These are phyloP conservation scores for Linnemannia elongata DNA, from an alignment of 192 early-diverging fungal species.

Conservation along the genomic window DNA sequence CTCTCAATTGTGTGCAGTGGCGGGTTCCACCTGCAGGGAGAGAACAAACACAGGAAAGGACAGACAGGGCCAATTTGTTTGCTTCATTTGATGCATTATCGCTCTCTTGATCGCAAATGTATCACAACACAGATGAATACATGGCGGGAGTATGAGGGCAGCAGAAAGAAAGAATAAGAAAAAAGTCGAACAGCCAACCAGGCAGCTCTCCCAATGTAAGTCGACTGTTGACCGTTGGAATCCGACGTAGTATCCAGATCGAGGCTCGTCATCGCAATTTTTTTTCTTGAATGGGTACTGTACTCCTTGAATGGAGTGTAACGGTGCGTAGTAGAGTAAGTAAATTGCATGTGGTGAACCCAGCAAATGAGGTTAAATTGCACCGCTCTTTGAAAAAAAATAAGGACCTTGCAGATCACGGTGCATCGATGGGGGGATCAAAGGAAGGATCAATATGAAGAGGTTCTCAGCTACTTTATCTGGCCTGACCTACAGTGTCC, in stretches of 20 bases:
- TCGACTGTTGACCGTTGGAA: not conserved
- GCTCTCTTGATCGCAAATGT: constrained; percentile 7
- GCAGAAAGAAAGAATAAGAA: too few species aligned
- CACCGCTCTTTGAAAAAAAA: not conserved
- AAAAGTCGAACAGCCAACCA: not conserved
- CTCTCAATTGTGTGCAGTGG: not conserved
- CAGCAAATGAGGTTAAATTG: not conserved
- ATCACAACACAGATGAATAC: not conserved
- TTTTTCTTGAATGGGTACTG: not conserved
- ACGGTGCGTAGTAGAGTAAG: not conserved
- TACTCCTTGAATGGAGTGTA: not conserved
- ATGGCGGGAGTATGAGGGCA: not conserved
- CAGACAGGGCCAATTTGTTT: not conserved
- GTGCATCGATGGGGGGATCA: not conserved
- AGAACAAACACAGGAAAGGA: not conserved
- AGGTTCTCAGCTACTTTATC: too few species aligned
- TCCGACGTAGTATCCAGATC: not conserved
- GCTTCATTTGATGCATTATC: constrained; percentile 8
- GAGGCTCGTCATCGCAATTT: not conserved
- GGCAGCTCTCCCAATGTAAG: not conserved
- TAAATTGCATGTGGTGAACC: not conserved
- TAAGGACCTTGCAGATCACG: not conserved
- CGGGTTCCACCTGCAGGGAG: too few species aligned
- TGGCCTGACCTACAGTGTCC: too few species aligned
- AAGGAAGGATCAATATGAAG: not conserved